Evolutionary conservation across 768 basidiomycete genomes (phyloP).

Genomic region (Coprinopsis strossmayeri): DNA sequence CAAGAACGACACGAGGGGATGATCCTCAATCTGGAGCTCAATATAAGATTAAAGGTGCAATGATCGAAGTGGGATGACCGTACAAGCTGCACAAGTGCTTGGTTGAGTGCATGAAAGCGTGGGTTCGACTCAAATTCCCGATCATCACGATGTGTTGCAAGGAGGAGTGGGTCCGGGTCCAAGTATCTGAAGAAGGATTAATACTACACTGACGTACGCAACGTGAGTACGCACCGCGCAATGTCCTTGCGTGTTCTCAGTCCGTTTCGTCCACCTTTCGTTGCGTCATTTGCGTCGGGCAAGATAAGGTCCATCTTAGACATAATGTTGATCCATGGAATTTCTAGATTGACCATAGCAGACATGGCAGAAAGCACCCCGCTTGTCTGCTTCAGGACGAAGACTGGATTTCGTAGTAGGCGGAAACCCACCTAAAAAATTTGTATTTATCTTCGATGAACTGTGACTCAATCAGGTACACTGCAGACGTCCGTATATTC

Average conservation of each 20-base stretch:
- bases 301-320: constrained; percentile 99
- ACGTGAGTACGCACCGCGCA: constrained; percentile 50
- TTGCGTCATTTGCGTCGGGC: constrained; percentile 50
- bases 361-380: constrained; percentile 98
- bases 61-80: not conserved
- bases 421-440: constrained; percentile 70
- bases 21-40: constrained; percentile 90
- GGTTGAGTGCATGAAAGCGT: constrained; percentile 89
- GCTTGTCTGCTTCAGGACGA: constrained; percentile 27
- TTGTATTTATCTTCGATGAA: constrained; percentile 99
- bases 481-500: constrained; percentile 81
- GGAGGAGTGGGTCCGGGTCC: constrained; percentile 89
- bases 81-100: constrained; percentile 92
- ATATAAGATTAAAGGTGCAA: not conserved
- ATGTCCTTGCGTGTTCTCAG: constrained; percentile 71
- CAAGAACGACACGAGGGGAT: constrained; percentile 94
- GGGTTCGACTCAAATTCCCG: constrained; percentile 56
- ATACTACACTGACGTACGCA: not conserved
- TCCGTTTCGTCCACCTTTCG: constrained; percentile 63
- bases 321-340: constrained; percentile 97
- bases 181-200: constrained; percentile 55
- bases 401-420: not conserved
- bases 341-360: constrained; percentile 96
- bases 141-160: constrained; percentile 57
- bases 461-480: constrained; percentile 93